Base-by-base conservation (phyloP, 1,284 basidiomycete species). In the Pulveroboletus sp. region DNA sequence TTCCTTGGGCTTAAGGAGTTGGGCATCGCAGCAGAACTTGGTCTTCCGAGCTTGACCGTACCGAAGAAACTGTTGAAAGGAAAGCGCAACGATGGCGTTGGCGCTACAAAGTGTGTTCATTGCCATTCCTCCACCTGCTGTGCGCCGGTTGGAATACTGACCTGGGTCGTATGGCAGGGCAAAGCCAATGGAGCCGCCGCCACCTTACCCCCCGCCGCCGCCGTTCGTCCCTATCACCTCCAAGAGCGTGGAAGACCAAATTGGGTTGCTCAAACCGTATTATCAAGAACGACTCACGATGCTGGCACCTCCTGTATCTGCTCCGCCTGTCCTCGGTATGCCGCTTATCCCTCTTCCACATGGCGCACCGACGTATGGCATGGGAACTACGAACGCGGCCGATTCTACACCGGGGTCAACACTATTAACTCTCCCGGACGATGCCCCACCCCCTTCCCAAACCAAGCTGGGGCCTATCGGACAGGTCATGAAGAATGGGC, bases 1-100 rank as follows among this genome's bases (percentile, higher is more conserved):
- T 97, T 95, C 73, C 83, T 98, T 36, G 95, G 95, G 19, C 79
- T 98, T 33, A 82, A 84, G 53, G 93, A 92, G 68, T 75, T 95
- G 43, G 95, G 95, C 21, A 91, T 98, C 55, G 93, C 94, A 50
- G 80, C 82, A 45, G 95, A 98, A 69, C 79, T 92, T 53, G 92
- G 93, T n/a, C 74, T 95, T 60, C 80, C 85, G 2, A 88, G 81
- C 58, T 78, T 97, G 50, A 82, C 80, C 13, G 82, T 97, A 19
- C 95, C 95, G 8, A 87, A 86, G 67, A 82, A 81, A 54, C 71
- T 98, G 36, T 82, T 95, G 68, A 88, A 85, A 65, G 85, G 89
- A 39, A 86, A 88, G 70, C 77, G 64, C 56, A 72, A 61, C 11
- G 70, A 74, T 65, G 73, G 72, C 58, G 73, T 51, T 53, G 54